A percentile compares a stretch with the other conserved stretches of the same genome.
These are phyloP conservation scores for Trichoderma hamatum DNA, from an alignment of 2,329 filamentous ascomycete species.

Conservation along the genomic window DNA sequence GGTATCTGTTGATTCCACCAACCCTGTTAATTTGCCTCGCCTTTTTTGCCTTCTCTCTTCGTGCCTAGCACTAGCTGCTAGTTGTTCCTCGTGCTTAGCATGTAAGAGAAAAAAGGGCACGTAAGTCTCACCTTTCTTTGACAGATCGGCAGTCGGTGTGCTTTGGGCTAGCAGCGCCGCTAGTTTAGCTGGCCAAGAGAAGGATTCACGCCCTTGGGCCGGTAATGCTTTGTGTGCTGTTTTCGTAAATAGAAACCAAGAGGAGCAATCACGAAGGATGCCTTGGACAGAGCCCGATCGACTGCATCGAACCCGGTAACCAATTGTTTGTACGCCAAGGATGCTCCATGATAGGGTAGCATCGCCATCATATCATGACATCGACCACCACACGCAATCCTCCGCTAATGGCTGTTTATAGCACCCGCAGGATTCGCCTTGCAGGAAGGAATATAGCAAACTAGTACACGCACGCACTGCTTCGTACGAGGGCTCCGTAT, in stretches of 20 bases:
- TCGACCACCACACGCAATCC: not conserved
- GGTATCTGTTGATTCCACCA: not conserved
- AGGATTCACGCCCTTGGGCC: not conserved
- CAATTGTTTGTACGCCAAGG: not conserved
- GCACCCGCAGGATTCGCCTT: constrained; percentile 18
- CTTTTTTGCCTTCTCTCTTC: not conserved
- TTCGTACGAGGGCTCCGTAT: constrained; percentile 12
- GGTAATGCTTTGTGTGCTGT: not conserved
- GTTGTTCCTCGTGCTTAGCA: not conserved
- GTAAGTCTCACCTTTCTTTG: not conserved
- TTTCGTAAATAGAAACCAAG: not conserved
- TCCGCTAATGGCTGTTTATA: not conserved
- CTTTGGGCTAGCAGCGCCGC: not conserved
- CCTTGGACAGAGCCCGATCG: constrained; percentile 1
- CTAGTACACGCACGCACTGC: not conserved
- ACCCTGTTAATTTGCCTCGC: not conserved
- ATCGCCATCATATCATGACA: not conserved
- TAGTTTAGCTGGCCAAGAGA: constrained; percentile 3
- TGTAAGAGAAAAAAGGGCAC: not conserved
- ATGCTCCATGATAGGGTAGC: constrained; percentile 1
- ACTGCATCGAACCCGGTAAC: not conserved
- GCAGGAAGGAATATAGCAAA: constrained; percentile 1
- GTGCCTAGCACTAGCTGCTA: not conserved
- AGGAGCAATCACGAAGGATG: not conserved
- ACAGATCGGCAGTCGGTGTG: constrained; percentile 20